phyloP scores from a whole-genome alignment of 1,284 basidiomycete genomes.

The Anthracocystis walkeri region DNA sequence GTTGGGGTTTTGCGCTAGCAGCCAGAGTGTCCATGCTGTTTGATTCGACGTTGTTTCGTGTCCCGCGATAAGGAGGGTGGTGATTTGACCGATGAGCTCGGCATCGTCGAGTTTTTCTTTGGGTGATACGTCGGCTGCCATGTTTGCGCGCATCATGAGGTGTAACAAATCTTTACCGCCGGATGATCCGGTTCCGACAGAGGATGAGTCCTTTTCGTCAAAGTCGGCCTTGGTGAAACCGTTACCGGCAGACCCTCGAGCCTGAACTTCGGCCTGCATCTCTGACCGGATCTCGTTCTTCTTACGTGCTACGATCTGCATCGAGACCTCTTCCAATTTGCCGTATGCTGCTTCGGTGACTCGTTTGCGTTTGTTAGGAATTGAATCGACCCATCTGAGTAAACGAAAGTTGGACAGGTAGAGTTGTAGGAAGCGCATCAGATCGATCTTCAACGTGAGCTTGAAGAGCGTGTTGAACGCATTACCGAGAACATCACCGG shows the following conservation, averaged over 20 bases:
- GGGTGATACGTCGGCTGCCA: constrained; percentile 54
- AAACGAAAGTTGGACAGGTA: constrained; percentile 50
- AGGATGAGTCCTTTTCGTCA: constrained; percentile 36
- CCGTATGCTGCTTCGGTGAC: constrained; percentile 36
- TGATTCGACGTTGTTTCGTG: constrained; percentile 67
- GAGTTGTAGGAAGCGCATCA: constrained; percentile 46
- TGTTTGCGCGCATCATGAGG: constrained; percentile 64
- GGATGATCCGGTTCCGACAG: constrained; percentile 2
- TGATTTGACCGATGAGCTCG: constrained; percentile 63
- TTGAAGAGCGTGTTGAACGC: constrained; percentile 53
- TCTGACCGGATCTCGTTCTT: constrained; percentile 53
- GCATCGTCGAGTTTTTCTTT: constrained; percentile 54
- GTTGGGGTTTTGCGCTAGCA: constrained; percentile 43
- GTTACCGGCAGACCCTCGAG: constrained; percentile 3
- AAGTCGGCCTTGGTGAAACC: constrained; percentile 54
- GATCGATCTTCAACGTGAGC: constrained; percentile 30
- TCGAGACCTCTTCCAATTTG: constrained; percentile 45
- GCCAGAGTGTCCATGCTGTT: constrained; percentile 60
- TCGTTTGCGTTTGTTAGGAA: constrained; percentile 54
- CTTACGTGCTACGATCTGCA: constrained; percentile 53
- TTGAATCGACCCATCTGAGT: constrained; percentile 57
- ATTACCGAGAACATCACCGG: constrained; percentile 42
- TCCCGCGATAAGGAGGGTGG: constrained; percentile 64
- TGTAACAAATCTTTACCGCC: constrained; percentile 62
- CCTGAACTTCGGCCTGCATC: constrained; percentile 38